These are phyloP conservation scores for Aspergillus quadricinctus DNA, from an alignment of 2,329 filamentous ascomycete genomes.

Conservation along the genomic window DNA sequence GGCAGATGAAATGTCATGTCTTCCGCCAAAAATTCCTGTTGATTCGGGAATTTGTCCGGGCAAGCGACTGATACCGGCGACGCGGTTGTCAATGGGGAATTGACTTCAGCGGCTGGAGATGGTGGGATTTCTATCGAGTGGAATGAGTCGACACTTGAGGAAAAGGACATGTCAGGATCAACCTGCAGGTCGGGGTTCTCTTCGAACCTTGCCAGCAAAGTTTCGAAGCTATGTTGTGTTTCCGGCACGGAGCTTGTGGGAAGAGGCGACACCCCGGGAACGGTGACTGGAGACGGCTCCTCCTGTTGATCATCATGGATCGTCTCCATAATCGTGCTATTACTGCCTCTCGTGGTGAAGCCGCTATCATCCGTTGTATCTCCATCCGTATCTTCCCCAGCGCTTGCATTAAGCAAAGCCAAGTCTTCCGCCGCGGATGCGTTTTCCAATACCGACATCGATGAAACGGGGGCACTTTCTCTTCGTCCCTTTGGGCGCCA, in stretches of 20 bases:
- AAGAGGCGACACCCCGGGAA: constrained; percentile 8
- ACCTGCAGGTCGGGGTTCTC: constrained; percentile 22
- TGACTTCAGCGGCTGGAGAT: constrained; percentile 16
- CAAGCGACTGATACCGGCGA: background rate
- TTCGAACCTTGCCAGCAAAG: constrained; percentile 37
- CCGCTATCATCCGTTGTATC: constrained; percentile 29
- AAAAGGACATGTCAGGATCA: constrained; percentile 26
- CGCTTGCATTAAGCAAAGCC: constrained; percentile 21
- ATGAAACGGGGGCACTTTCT: constrained; percentile 25
- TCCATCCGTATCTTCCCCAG: constrained; percentile 31
- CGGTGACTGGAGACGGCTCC: constrained; percentile 4
- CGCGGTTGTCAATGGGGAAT: constrained; percentile 20
- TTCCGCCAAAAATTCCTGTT: background rate
- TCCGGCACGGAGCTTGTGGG: constrained; percentile 24
- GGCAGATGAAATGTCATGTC: background rate
- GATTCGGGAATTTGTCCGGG: background rate
- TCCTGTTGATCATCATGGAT: constrained; percentile 16
- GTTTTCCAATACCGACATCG: constrained; percentile 12
- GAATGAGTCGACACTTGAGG: constrained; percentile 42
- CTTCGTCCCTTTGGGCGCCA: constrained; percentile 60
- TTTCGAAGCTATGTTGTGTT: constrained; percentile 30
- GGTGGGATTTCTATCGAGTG: constrained; percentile 32
- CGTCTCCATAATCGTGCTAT: constrained; percentile 20
- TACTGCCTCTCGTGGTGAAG: constrained; percentile 21
- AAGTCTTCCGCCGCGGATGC: constrained; percentile 13